These are phyloP conservation scores for Pseudisothecium myosuroides DNA, from an alignment of 225 moss, liverwort and hornwort species.

Conservation along the genomic window DNA sequence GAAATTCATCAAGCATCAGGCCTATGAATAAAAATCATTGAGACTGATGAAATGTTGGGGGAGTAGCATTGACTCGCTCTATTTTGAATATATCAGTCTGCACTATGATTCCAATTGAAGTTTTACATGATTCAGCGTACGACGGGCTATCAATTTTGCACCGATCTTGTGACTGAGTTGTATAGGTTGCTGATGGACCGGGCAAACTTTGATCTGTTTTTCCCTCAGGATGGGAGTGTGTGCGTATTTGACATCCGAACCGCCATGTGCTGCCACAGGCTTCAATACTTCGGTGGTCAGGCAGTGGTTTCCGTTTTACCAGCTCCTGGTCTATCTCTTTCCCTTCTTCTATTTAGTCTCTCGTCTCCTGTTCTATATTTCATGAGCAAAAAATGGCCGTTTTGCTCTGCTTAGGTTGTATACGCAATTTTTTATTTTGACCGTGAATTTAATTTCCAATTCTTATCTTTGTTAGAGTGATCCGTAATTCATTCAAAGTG, in stretches of 20 bases:
- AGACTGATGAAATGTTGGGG: not conserved
- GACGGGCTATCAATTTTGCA: not conserved
- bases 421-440: not conserved
- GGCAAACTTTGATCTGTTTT: not conserved
- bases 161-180: not conserved
- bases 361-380: not conserved
- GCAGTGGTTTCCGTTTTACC: slow-evolving; percentile 40
- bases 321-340: slow-evolving; percentile 21
- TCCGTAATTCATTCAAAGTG: not conserved
- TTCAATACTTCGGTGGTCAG: slow-evolving; percentile 39
- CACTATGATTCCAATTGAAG: not conserved
- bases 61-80: not conserved
- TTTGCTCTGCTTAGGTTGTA: not conserved
- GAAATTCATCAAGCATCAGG: not conserved
- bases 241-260: slow-evolving; percentile 52
- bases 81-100: not conserved
- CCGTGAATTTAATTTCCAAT: not conserved
- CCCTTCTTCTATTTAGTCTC: not conserved
- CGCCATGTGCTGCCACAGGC: slow-evolving; percentile 18
- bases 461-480: not conserved
- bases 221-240: slow-evolving; percentile 44
- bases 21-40: not conserved
- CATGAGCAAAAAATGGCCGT: not conserved
- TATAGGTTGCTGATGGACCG: not conserved
- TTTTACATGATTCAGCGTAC: not conserved